Evolutionary conservation across 805 yeast genomes (phyloP), one percentile per base, ranked within the genome.

Genomic region (Brettanomyces sp.): DNA sequence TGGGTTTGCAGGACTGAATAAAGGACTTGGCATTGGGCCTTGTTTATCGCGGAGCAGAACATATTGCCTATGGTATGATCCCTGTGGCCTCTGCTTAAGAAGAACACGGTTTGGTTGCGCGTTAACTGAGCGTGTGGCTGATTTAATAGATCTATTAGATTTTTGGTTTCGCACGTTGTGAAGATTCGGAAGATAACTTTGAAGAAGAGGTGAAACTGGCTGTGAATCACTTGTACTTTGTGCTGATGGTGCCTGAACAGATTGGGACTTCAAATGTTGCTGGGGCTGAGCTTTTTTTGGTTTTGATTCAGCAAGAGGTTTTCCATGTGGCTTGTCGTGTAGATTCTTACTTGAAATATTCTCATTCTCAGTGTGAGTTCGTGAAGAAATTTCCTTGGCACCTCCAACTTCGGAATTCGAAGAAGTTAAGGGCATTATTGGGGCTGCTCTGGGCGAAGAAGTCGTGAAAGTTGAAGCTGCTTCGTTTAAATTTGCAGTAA

Each of bases 1-100:
- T 4, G 52, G 51, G 8, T 51, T 46, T 21, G 41, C 36, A 24
- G 34, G 34, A 39, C 42, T 28, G 11, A 43, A 36, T 21, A 42
- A 40, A 24, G 45, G 41, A 4, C 43, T 32, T 9, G 42, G 44
- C 7, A 37, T 43, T 13, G 23, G n/a, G 7, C 33, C 25, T 2
- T 32, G 28, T 41, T 60, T 63, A 37, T 63, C 66, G 39, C 65
- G 50, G 23, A 63, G 44, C 3, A 63, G 43, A 13, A 61, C 57
- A 33, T 57, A 63, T 41, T 63, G 65, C 46, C 66, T 49, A 23
- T 60, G 67, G 47, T 62, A 66, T 9, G 55, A 51, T 4, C 56
- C 53, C 13, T 56, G 51, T 8, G 58, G 53, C 3, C 52, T 54
- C 32, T 51, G 56, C 18, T 52, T 48, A 8, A 49, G 35, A 12